These are phyloP conservation scores for Phycomyces nitens DNA, from an alignment of 192 early-diverging fungal genomes.

Conservation along the genomic window DNA sequence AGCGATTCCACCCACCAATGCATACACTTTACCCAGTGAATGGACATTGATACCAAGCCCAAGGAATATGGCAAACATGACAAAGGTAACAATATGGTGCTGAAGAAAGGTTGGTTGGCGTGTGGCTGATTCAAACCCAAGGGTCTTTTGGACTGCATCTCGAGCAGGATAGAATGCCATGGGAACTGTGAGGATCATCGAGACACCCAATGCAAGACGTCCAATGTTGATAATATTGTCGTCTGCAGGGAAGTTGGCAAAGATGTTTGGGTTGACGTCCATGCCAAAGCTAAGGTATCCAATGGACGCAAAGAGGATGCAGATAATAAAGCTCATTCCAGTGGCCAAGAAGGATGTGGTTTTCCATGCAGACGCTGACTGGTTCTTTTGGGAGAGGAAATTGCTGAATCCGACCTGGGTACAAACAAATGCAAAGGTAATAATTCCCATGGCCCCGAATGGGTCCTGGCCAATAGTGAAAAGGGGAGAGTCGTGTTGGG, in stretches of 20 bases:
- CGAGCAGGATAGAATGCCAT: slow-evolving; percentile 48
- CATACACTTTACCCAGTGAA: slow-evolving; percentile 44
- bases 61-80: slow-evolving; percentile 36
- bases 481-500: slow-evolving; percentile 45
- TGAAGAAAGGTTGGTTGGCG: slow-evolving; percentile 28
- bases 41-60: slow-evolving; percentile 35
- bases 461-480: slow-evolving; percentile 54
- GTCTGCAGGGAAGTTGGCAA: slow-evolving; percentile 58
- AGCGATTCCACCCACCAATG: slow-evolving; percentile 48
- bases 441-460: slow-evolving; percentile 61
- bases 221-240: slow-evolving; percentile 60
- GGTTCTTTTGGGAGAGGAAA: slow-evolving; percentile 48
- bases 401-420: slow-evolving; percentile 60
- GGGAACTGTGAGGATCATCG: slow-evolving; percentile 57
- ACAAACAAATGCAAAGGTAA: slow-evolving; percentile 69
- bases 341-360: slow-evolving; percentile 49
- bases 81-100: slow-evolving; percentile 39
- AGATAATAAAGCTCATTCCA: slow-evolving; percentile 45
- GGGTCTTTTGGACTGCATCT: slow-evolving; percentile 42
- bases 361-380: slow-evolving; percentile 48
- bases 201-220: slow-evolving; percentile 55
- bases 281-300: slow-evolving; percentile 63
- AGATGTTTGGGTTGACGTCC: slow-evolving; percentile 60
- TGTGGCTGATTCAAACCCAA: slow-evolving; percentile 40
- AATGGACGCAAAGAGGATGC: slow-evolving; percentile 57